Evolutionary conservation across 805 yeast species (phyloP).

Genomic region (Ogataea pilisensis): DNA sequence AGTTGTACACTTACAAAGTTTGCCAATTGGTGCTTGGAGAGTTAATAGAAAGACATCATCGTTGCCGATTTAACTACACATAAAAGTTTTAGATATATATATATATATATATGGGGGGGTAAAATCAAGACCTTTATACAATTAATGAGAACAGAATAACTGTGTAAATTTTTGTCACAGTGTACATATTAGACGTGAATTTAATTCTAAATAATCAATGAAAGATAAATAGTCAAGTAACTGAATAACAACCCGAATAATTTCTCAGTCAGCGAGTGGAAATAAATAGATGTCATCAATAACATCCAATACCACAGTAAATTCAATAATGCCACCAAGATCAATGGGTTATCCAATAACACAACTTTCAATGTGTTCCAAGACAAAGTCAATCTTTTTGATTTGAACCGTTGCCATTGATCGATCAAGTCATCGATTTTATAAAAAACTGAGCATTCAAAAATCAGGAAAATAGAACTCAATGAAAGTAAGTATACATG

Average conservation of each 20-base stretch:
- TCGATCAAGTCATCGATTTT: conserved; percentile 9
- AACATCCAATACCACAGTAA: conserved; percentile 83
- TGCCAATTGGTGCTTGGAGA: conserved; percentile 80
- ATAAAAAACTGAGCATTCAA: conserved; percentile 44
- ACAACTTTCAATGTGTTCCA: conserved; percentile 3
- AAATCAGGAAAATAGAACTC: conserved; percentile 58
- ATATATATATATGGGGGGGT: too few species aligned
- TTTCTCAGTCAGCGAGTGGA: conserved; percentile 79
- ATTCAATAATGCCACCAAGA: conserved; percentile 33
- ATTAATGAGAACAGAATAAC: too few species aligned
- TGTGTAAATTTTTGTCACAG: too few species aligned
- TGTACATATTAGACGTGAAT: too few species aligned
- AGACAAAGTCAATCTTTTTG: not conserved
- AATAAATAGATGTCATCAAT: conserved; percentile 75
- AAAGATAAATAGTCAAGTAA: conserved; percentile 39
- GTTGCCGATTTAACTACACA: conserved; percentile 6
- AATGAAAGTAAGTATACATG: conserved; percentile 79
- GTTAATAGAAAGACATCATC: conserved; percentile 26
- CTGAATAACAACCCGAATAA: conserved; percentile 66
- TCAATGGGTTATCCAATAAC: conserved; percentile 20
- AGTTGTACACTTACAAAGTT: conserved; percentile 58
- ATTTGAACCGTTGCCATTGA: conserved; percentile 5
- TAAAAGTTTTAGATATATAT: not conserved
- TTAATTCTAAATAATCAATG: conserved; percentile 3
- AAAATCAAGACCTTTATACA: too few species aligned